Evolutionary conservation across 2,329 filamentous ascomycete genomes (phyloP).

Genomic region (Helminthosporium solani): DNA sequence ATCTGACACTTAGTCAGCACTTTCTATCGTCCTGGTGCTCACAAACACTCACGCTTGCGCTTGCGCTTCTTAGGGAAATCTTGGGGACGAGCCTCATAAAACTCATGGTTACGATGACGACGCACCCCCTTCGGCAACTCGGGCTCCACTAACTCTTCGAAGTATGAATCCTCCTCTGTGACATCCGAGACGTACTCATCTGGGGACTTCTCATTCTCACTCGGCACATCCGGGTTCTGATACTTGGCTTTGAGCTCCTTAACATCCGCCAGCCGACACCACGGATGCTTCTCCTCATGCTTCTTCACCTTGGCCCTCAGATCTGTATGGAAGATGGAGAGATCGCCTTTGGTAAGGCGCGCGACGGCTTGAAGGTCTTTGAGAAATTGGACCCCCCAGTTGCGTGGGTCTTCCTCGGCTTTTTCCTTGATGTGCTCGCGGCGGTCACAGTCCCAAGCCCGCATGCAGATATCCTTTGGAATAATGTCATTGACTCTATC

Average conservation of each 20-base stretch:
- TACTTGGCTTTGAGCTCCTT: constrained; percentile 33
- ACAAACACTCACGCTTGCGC: constrained; percentile 14
- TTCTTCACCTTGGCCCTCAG: constrained; percentile 25
- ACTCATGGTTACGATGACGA: constrained; percentile 22
- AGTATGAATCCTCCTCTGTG: constrained; percentile 30
- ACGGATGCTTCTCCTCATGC: constrained; percentile 33
- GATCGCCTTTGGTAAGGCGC: constrained; percentile 27
- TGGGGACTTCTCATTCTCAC: constrained; percentile 5
- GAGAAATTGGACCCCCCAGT: constrained; percentile 42
- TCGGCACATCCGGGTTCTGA: constrained; percentile 20
- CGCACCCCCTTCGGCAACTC: constrained; percentile 19
- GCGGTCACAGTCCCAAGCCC: constrained; percentile 38
- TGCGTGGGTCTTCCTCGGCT: constrained; percentile 37
- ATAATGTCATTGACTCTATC: constrained; percentile 28
- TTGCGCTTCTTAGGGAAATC: constrained; percentile 23
- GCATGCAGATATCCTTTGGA: constrained; percentile 40
- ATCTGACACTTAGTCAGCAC: background rate
- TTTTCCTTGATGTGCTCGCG: constrained; percentile 37
- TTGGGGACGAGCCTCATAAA: constrained; percentile 32
- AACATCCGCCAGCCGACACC: constrained; percentile 33
- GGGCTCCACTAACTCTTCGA: constrained; percentile 32
- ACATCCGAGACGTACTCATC: constrained; percentile 15
- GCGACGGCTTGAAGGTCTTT: constrained; percentile 36
- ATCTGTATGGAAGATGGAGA: constrained; percentile 27
- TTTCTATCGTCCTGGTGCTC: background rate